Percentiles rank a stretch among this genome's conserved stretches.
Evolutionary conservation across 495 filamentous ascomycete species (phyloP).

Genomic region (Parmelia sp.): DNA sequence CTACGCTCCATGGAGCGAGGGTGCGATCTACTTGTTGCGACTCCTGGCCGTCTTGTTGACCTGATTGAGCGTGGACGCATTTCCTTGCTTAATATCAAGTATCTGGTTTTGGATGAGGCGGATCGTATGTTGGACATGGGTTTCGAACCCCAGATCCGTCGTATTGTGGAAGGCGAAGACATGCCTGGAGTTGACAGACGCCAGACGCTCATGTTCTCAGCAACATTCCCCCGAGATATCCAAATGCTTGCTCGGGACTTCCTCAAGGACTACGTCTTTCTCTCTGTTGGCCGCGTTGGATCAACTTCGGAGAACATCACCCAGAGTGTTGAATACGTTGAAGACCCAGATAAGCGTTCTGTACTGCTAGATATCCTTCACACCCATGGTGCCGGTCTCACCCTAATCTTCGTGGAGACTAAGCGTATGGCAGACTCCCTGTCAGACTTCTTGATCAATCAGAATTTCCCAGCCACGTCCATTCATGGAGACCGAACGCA

Average conservation of each 20-base stretch:
- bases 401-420: conserved; percentile 97
- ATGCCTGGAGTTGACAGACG: conserved; percentile 81
- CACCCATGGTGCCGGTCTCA: conserved; percentile 85
- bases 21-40: conserved; percentile 95
- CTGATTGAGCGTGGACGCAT: conserved; percentile 98
- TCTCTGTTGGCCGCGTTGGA: conserved; percentile 96
- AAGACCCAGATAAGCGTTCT: conserved; percentile 94
- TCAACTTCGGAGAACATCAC: conserved; percentile 99
- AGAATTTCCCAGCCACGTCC: conserved; percentile 95
- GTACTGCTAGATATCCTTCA: conserved; percentile 96
- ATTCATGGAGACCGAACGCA: conserved; percentile 98
- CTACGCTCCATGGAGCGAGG: conserved; percentile 96
- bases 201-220: conserved; percentile 99
- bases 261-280: conserved; percentile 96
- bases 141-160: conserved; percentile 99
- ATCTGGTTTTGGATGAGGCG: conserved; percentile 97
- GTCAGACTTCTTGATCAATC: conserved; percentile 96
- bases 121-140: conserved; percentile 99
- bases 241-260: conserved; percentile 98
- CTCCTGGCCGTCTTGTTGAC: conserved; percentile 93
- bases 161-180: conserved; percentile 96
- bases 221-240: conserved; percentile 97
- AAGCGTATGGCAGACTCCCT: conserved; percentile 99
- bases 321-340: conserved; percentile 96
- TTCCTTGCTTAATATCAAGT: conserved; percentile 94